Percentiles rank a stretch among this genome's conserved stretches.
These are phyloP conservation scores for Gnetum montanum DNA, from an alignment of 75 land plant genomes.

Conservation along the genomic window DNA sequence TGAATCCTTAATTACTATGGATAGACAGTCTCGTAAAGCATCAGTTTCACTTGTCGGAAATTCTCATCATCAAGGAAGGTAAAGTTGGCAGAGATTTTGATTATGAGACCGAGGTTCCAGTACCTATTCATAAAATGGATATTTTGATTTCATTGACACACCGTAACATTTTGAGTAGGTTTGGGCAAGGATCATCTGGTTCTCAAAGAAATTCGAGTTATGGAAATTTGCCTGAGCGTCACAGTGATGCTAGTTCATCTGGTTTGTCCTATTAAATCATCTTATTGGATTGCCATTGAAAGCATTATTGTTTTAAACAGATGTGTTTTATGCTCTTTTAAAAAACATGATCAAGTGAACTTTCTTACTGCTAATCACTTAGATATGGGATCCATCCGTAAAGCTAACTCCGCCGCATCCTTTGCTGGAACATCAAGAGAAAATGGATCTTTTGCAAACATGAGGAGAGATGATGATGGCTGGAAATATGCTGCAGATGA, in stretches of 20 bases:
- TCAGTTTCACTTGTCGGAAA: conserved; percentile 55
- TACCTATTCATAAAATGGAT: too few relatives aligned
- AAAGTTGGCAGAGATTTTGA: conserved; percentile 1
- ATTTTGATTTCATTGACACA: too few relatives aligned
- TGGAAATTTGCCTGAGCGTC: conserved; percentile 2
- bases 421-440: conserved; percentile 10
- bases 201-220: conserved; percentile 2
- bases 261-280: conserved; percentile 1
- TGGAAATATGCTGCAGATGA: conserved; percentile 65
- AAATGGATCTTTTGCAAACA: conserved; percentile 6
- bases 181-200: conserved; percentile 6
- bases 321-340: too few relatives aligned
- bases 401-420: background rate
- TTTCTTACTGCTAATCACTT: conserved; percentile 1
- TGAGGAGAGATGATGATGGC: conserved; percentile 53
- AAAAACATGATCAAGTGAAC: too few relatives aligned
- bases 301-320: too few relatives aligned
- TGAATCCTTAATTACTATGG: conserved; percentile 28
- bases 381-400: conserved; percentile 2
- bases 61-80: conserved; percentile 54
- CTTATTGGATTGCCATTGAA: too few relatives aligned
- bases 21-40: conserved; percentile 35
- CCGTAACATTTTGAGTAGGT: too few relatives aligned
- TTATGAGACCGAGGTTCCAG: too few relatives aligned
- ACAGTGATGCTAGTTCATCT: conserved; percentile 3